Base-by-base conservation (phyloP, 2,329 filamentous ascomycete species). In the Ceratocystiopsis minuta region DNA sequence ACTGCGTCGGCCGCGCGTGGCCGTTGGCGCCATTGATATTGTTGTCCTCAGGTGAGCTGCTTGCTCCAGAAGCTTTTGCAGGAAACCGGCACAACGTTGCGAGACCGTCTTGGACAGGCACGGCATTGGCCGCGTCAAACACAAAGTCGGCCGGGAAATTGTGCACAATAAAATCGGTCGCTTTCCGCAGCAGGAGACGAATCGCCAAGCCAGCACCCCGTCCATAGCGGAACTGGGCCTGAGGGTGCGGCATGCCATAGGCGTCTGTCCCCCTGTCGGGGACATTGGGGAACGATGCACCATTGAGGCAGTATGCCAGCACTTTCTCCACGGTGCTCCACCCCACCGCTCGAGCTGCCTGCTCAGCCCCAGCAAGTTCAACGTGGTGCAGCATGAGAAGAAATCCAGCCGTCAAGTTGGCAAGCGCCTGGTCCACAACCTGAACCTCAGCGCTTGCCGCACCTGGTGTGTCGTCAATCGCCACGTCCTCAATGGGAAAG, bases 61-160 rank as follows among this genome's bases (percentile, higher is more conserved):
- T 28, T 6, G 24, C 7, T 10, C 11, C 9, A 10, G 24, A 10
- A 10, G 24, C 24, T 10, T 28, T 28, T 2, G 24, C 24, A 9
- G 42, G 42, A 18, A 44, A 44, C 2, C 38, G 34, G 17, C 16
- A 16, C 7, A 44, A 38, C 13, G 42, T 35, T 10, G 24, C 4
- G 2, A 28, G 24, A 28, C 24, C 24, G 7, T 28, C 24, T 28
- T 28, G 5, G 24, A 28, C 11, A 28, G 24, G 11, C 4, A 28
- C 24, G 7, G 24, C 24, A 28, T 28, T 14, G 2, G 20, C 33
- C 4, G 43, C n/a, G 4, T 42, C n/a, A 16, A 43, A n/a, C 12
- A 16, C 37, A 16, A 83, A 81, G 48, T 70, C 65, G 0, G 62
- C 52, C 0, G 75, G 72, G 43, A 82, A 70, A 44, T 68, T 68